Percentiles rank a stretch among this genome's conserved stretches.
These are phyloP conservation scores for Posidonia oceanica DNA, from an alignment of 116 monocot species.

Conservation along the genomic window DNA sequence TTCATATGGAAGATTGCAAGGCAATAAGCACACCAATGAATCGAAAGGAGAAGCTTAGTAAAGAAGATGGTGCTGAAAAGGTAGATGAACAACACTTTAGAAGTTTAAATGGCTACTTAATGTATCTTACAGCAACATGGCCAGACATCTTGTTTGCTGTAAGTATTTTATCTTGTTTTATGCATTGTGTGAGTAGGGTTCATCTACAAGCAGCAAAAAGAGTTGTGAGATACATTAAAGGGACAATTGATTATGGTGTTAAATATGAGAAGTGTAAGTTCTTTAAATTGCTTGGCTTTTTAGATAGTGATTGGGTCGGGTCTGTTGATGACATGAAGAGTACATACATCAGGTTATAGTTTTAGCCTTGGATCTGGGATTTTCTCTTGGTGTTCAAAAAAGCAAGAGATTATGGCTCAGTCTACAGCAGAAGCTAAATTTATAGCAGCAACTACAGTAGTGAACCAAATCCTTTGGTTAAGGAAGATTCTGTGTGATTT, in stretches of 20 bases:
- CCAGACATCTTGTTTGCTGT: not conserved
- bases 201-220: not conserved
- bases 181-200: not conserved
- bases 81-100: not conserved
- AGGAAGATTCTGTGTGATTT: too few species aligned
- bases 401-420: slow-evolving; percentile 4
- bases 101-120: not conserved
- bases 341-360: not conserved
- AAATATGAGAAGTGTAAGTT: not conserved
- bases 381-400: slow-evolving; percentile 5
- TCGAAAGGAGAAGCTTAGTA: not conserved
- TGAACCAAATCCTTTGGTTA: too few species aligned
- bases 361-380: not conserved
- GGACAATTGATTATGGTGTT: not conserved
- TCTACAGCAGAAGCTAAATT: too few species aligned
- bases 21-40: not conserved
- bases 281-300: too few species aligned
- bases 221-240: not conserved
- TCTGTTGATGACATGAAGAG: slow-evolving; percentile 7
- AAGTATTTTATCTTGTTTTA: not conserved
- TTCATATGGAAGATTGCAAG: too few species aligned
- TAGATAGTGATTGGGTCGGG: slow-evolving; percentile 1
- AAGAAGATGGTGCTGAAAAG: too few species aligned
- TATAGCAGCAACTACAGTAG: too few species aligned
- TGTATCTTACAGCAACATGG: not conserved